These are phyloP conservation scores for Paraphaeosphaeria sporulosa DNA, from an alignment of 2,329 filamentous ascomycete species.

Conservation along the genomic window DNA sequence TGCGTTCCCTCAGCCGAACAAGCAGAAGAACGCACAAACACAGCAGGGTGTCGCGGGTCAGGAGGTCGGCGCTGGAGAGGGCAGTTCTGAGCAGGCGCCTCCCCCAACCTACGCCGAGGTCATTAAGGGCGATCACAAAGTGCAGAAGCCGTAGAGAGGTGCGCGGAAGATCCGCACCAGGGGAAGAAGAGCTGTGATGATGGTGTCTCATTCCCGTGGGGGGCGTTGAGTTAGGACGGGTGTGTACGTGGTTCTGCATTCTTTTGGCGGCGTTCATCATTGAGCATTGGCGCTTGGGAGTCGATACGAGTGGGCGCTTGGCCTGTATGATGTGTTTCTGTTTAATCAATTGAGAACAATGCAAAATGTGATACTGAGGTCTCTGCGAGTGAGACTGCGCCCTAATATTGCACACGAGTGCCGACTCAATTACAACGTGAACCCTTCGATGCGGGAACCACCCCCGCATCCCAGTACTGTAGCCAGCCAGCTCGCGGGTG, in stretches of 20 bases:
- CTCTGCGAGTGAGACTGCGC: no score
- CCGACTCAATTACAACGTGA: no score
- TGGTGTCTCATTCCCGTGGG: not conserved
- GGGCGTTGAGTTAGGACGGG: not conserved
- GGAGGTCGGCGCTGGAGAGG: conserved; percentile 29
- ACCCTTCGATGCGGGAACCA: no score
- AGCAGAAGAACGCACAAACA: conserved; percentile 17
- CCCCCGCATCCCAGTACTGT: no score
- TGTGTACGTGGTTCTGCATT: not conserved
- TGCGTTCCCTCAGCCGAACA: conserved; percentile 38
- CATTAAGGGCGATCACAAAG: conserved; percentile 88
- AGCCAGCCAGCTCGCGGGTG: no score
- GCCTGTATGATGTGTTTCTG: not conserved
- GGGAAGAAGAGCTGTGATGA: not conserved
- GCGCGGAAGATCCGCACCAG: not conserved
- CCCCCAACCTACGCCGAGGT: conserved; percentile 92
- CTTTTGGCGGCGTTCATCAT: not conserved
- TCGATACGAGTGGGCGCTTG: not conserved
- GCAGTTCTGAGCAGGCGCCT: conserved; percentile 49
- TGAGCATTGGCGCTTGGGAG: not conserved
- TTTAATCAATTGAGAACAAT: not conserved
- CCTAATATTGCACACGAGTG: not conserved
- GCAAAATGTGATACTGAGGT: not conserved
- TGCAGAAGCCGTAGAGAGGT: conserved; percentile 62
- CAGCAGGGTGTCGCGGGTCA: conserved; percentile 22